Base-by-base conservation (phyloP, 257 asterid species). In the Cruciata laevipes region DNA sequence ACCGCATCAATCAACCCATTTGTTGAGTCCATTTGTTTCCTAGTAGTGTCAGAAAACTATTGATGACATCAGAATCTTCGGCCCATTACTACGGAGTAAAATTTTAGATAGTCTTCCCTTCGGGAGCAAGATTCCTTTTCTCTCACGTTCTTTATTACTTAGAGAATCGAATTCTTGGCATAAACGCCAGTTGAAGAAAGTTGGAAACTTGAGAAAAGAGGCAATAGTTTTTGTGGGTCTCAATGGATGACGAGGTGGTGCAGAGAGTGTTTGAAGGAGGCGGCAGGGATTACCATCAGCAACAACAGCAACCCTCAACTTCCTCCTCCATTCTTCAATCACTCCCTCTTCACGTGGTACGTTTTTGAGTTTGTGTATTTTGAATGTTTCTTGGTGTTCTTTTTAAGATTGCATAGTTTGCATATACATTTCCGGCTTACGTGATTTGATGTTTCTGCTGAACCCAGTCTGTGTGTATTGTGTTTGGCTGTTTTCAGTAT, bases 211-310 rank as follows among this genome's bases (percentile, higher is more conserved):
- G 76, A 12, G 59, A 59, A 11, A 60, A 32, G 55, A 66, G 63
- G 61, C 55, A 14, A 47, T 14, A 3, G 1, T 47, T 18, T 53
- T 68, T 7, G 14, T 63, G 37, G 47, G 51, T 58, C 42, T 13
- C 56, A 73, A 91, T 93, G 99, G 99, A 94, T 71, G 95, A 94
- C 83, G 95, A 88, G 70, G 85, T 90, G 81, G 88, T 88, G 78
- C 95, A 87, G 78, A 87, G 97, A 55, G 95, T 94, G 35, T 79
- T 94, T 33, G 91, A 88, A 83, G 96, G 91, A 81, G 99, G 96
- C 63, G 97, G 99, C 9, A 95, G 99, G 65, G 99, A 93, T 83
- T 86, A 83, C 35, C 83, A 85, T 65, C 96, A 88, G 33, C 94
- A 86, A 47, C 95, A 80, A 82, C 94, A 86, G 42, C 95, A 79